Conservation (phyloP, 192 early-diverging fungal species). For the Kickxella alabastrina region DNA sequence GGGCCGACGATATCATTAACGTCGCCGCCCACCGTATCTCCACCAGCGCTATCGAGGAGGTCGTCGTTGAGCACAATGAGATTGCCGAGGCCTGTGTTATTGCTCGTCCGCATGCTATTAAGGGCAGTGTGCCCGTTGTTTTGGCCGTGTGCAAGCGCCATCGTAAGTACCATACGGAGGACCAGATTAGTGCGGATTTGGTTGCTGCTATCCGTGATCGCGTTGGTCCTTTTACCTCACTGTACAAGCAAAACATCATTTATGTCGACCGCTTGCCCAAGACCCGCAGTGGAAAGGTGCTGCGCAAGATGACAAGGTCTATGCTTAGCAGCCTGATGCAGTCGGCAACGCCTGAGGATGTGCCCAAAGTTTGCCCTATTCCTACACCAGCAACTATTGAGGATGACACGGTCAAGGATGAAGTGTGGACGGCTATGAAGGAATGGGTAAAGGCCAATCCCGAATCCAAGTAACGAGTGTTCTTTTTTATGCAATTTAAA, state of each 20-base stretch:
- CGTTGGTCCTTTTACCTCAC: conserved; percentile 72
- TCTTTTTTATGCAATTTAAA: too few relatives aligned
- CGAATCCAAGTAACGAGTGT: not conserved
- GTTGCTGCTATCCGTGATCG: conserved; percentile 54
- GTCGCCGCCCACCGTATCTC: conserved; percentile 82
- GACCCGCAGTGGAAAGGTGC: conserved; percentile 71
- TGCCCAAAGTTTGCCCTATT: conserved; percentile 11
- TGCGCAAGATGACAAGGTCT: conserved; percentile 62
- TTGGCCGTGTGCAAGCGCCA: conserved; percentile 45
- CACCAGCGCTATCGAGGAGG: conserved; percentile 73
- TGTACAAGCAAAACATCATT: conserved; percentile 57
- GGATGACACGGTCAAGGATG: conserved; percentile 53
- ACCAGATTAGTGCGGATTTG: conserved; percentile 42
- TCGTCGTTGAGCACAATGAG: conserved; percentile 60
- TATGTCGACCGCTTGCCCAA: conserved; percentile 65
- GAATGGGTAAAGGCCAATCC: not conserved
- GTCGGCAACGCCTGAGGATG: not conserved
- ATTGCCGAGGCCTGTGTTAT: conserved; percentile 73
- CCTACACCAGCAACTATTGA: conserved; percentile 72
- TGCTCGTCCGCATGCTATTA: conserved; percentile 59
- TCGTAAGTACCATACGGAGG: not conserved
- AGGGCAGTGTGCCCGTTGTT: conserved; percentile 61
- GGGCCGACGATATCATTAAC: conserved; percentile 79
- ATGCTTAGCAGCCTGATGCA: conserved; percentile 31
- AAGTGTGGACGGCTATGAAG: conserved; percentile 15